Conservation (phyloP, 306 rosid genomes). For the Prosopis cineraria region DNA sequence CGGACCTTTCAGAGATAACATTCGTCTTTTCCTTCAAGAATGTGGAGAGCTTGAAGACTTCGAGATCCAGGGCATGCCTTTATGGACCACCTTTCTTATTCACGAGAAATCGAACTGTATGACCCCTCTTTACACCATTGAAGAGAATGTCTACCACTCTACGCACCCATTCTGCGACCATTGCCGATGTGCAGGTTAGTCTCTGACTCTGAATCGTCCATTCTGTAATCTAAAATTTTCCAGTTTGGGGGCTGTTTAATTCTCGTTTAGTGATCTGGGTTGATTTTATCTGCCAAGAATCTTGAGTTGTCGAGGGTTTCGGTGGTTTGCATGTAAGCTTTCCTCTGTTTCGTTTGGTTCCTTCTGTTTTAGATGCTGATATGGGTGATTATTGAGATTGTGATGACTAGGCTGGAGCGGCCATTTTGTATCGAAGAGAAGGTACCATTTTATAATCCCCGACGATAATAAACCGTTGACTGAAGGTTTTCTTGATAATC, state of each 20-base stretch:
- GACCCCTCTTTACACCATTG: constrained; percentile 76
- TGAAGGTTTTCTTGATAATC: constrained; percentile 55
- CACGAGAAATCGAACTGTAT: constrained; percentile 55
- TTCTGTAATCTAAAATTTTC: background rate
- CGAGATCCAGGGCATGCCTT: constrained; percentile 53
- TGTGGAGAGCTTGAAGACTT: constrained; percentile 64
- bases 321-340: constrained; percentile 3
- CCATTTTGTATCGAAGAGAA: constrained; percentile 74
- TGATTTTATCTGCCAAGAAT: background rate
- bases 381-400: constrained; percentile 11
- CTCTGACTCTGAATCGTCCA: background rate
- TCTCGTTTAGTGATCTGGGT: constrained; percentile 16
- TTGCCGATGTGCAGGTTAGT: constrained; percentile 73
- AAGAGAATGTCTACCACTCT: constrained; percentile 63
- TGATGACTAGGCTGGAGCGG: constrained; percentile 81
- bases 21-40: constrained; percentile 68
- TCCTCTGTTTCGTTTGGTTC: background rate
- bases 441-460: constrained; percentile 82
- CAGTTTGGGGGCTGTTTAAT: background rate
- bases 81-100: constrained; percentile 78
- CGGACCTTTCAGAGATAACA: constrained; percentile 71
- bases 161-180: constrained; percentile 68
- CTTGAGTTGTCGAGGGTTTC: constrained; percentile 2
- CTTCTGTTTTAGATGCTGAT: constrained; percentile 9
- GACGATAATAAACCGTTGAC: constrained; percentile 62